Evolutionary conservation across 1,284 basidiomycete genomes (phyloP).

Genomic region (Caloboletus inedulis): DNA sequence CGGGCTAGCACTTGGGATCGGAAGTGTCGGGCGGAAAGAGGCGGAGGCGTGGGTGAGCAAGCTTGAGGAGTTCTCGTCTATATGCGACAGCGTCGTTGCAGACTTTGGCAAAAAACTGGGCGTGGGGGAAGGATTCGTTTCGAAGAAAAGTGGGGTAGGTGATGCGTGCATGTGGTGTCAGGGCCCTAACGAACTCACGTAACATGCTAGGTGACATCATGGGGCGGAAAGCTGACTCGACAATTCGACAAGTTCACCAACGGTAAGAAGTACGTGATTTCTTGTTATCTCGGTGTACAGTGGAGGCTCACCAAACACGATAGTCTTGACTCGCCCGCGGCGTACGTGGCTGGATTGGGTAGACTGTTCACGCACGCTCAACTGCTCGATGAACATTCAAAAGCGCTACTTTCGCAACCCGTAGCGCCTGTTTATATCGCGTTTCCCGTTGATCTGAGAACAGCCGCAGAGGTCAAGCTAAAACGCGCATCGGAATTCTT

Average conservation of each 20-base stretch:
- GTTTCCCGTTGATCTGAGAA: constrained; percentile 62
- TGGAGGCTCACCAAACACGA: constrained; percentile 13
- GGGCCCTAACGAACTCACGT: constrained; percentile 15
- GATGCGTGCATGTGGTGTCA: not conserved
- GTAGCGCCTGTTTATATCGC: constrained; percentile 68
- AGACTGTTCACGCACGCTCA: constrained; percentile 76
- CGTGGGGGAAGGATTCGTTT: constrained; percentile 77
- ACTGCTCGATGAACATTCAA: constrained; percentile 84
- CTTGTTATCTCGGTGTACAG: constrained; percentile 7
- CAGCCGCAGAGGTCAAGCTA: constrained; percentile 71
- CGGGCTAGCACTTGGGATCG: constrained; percentile 67
- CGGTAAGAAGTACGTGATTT: constrained; percentile 73
- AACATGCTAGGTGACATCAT: constrained; percentile 49
- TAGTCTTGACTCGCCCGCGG: constrained; percentile 84
- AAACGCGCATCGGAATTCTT: constrained; percentile 88
- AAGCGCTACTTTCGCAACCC: constrained; percentile 63
- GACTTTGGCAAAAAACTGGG: constrained; percentile 88
- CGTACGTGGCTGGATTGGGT: constrained; percentile 78
- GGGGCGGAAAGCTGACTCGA: constrained; percentile 80
- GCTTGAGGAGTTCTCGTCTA: constrained; percentile 67
- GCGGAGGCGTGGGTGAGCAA: constrained; percentile 69
- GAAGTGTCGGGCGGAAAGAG: constrained; percentile 64
- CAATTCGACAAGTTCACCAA: constrained; percentile 89
- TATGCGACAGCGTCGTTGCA: constrained; percentile 83
- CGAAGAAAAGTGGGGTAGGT: constrained; percentile 74